Evolutionary conservation across 2,329 filamentous ascomycete species (phyloP), one percentile per base, ranked within the genome.

Genomic region (Xylaria sp.): DNA sequence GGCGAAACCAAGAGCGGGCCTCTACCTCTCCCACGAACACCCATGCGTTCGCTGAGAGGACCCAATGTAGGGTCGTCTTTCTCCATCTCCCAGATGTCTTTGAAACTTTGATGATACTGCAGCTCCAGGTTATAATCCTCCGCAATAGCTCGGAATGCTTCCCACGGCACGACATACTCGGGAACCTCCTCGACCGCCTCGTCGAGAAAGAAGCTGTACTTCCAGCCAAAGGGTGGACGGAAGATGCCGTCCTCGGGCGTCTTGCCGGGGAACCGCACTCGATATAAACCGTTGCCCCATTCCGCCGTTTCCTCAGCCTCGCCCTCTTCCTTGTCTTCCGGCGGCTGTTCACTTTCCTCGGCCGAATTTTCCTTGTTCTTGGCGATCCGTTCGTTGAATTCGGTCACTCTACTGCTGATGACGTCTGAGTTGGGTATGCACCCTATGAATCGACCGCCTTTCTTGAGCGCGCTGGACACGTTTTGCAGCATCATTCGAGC

Each of bases 141-240:
- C 20, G 96, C 96, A 75, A 98, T 84, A 30, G 93, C 94, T 81
- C 96, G 93, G 83, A 99, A 98, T 0, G 94, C 94, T 79, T 97
- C 94, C 95, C 96, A 99, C 0, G 96, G 96, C 1, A 99, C 96
- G 1, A 99, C 95, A 78, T 97, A 99, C 82, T 99, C 96, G 2
- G 96, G 95, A 8, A 97, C 93, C 77, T 94, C 93, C 79, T 98
- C 95, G 23, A 99, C 96, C 0, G 96, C 96, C 81, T 99, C 96
- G 75, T 96, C 91, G 65, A 99, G 89, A 80, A 94, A 97, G 83
- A 97, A 99, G 77, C 90, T 97, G 82, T 99, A 99, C 80, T 96
- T 97, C 94, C 96, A 98, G 58, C 95, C 96, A 78, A 94, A 98
- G 0, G 96, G 93, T 5, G 96, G 96, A 5, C 96, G 90, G 82